Conservation (phyloP, 306 rosid genomes). For the Hippophae tibetana region DNA sequence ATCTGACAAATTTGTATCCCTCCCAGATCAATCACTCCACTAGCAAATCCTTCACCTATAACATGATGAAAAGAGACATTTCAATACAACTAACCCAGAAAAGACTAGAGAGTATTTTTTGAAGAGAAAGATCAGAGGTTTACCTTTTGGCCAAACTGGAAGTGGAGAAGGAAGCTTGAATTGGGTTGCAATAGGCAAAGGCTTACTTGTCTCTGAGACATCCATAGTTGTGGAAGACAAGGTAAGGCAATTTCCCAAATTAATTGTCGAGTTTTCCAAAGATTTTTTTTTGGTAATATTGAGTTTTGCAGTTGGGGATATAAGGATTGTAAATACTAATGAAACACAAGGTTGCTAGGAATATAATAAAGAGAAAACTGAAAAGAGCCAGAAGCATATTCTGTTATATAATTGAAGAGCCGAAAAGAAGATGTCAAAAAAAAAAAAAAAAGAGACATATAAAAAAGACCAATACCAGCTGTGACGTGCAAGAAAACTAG, state of each 20-base stretch:
- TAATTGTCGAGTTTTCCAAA: not conserved
- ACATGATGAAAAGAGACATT: not conserved
- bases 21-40: slow-evolving; percentile 54
- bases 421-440: not conserved
- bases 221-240: slow-evolving; percentile 13
- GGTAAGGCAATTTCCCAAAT: slow-evolving; percentile 31
- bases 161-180: slow-evolving; percentile 52
- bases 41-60: slow-evolving; percentile 47
- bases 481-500: slow-evolving; percentile 29
- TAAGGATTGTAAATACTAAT: not conserved
- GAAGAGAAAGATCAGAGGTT: not conserved
- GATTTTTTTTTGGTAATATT: not conserved
- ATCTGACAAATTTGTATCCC: slow-evolving; percentile 44
- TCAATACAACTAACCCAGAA: slow-evolving; percentile 1
- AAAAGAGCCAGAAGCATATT: slow-evolving; percentile 24
- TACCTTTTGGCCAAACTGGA: slow-evolving; percentile 40
- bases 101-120: not conserved
- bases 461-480: not conserved
- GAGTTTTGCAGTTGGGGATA: not conserved
- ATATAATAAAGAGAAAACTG: not conserved
- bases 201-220: slow-evolving; percentile 18
- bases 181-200: slow-evolving; percentile 33
- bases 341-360: not conserved
- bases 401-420: not conserved
- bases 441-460: not conserved